Percentiles rank a stretch among this genome's conserved stretches.
These are phyloP conservation scores for Anisogramma anomala DNA, from an alignment of 2,329 filamentous ascomycete species.

Conservation along the genomic window DNA sequence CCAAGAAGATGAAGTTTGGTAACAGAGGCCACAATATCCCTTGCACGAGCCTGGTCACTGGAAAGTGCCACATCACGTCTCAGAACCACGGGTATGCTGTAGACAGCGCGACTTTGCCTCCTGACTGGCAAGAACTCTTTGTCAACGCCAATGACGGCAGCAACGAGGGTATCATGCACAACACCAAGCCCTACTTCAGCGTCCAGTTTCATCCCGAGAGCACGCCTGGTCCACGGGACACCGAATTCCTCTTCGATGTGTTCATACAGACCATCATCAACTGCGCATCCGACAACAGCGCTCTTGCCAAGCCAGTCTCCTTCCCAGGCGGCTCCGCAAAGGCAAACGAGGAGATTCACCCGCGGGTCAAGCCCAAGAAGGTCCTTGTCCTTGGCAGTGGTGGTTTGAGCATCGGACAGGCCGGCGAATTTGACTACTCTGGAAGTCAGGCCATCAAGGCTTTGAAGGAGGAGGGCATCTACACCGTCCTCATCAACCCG, in stretches of 20 bases:
- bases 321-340: slow-evolving; percentile 78
- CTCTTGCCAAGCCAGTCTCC: slow-evolving; percentile 60
- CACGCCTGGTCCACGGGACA: slow-evolving; percentile 88
- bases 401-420: slow-evolving; percentile 93
- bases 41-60: slow-evolving; percentile 88
- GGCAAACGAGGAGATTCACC: slow-evolving; percentile 67
- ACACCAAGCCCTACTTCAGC: slow-evolving; percentile 82
- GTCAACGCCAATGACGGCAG: slow-evolving; percentile 97
- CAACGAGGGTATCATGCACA: slow-evolving; percentile 93
- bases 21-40: slow-evolving; percentile 98
- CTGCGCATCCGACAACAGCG: slow-evolving; percentile 53
- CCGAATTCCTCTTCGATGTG: slow-evolving; percentile 92
- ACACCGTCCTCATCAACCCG: slow-evolving; percentile 95
- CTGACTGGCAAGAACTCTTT: slow-evolving; percentile 86
- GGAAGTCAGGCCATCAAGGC: slow-evolving; percentile 98
- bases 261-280: slow-evolving; percentile 78
- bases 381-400: slow-evolving; percentile 88
- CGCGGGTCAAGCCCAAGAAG: slow-evolving; percentile 80
- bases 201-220: slow-evolving; percentile 99
- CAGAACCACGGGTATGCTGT: slow-evolving; percentile 98
- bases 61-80: slow-evolving; percentile 96
- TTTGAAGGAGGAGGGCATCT: slow-evolving; percentile 93
- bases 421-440: slow-evolving; percentile 97
- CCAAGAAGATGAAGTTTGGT: slow-evolving; percentile 97
- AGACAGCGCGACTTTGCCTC: slow-evolving; percentile 61